These are phyloP conservation scores for Penicillium sp. DNA, from an alignment of 2,329 filamentous ascomycete species.

Conservation along the genomic window DNA sequence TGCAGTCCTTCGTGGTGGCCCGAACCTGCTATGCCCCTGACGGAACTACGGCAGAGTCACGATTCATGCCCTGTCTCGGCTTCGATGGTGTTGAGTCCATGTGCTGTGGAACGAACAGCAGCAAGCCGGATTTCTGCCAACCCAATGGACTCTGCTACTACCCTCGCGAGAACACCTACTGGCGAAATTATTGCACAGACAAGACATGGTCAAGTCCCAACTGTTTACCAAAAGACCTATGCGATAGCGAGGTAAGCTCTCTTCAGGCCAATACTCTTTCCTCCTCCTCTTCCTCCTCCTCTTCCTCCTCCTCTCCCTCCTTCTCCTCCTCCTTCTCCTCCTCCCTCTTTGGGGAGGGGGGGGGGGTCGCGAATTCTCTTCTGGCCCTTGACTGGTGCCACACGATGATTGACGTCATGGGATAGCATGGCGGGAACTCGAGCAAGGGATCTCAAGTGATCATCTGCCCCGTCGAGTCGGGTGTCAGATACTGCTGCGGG, in stretches of 20 bases:
- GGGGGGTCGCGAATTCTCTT: too few relatives aligned
- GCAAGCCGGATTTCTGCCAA: constrained; percentile 1
- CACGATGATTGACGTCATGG: neutral
- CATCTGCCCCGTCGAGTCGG: neutral
- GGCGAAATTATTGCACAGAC: constrained; percentile 3
- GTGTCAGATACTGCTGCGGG: constrained; percentile 3
- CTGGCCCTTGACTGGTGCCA: neutral
- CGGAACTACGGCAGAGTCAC: neutral
- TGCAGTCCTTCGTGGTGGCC: neutral
- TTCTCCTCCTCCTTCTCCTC: too few relatives aligned
- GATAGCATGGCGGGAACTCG: neutral
- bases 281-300: too few relatives aligned
- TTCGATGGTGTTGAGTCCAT: constrained; percentile 3
- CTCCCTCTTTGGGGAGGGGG: too few relatives aligned
- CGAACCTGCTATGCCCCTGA: constrained; percentile 2
- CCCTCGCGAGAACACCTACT: neutral
- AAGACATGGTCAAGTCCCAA: constrained; percentile 4
- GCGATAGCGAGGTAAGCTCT: neutral
- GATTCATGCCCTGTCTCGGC: constrained; percentile 3
- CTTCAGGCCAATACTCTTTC: too few relatives aligned
- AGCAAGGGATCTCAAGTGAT: neutral
- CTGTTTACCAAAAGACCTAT: neutral
- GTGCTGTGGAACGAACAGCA: constrained; percentile 3
- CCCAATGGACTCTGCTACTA: constrained; percentile 1
- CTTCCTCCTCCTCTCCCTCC: too few relatives aligned